These are phyloP conservation scores for Yamadazyma olivae DNA, from an alignment of 805 yeast genomes.

Conservation along the genomic window DNA sequence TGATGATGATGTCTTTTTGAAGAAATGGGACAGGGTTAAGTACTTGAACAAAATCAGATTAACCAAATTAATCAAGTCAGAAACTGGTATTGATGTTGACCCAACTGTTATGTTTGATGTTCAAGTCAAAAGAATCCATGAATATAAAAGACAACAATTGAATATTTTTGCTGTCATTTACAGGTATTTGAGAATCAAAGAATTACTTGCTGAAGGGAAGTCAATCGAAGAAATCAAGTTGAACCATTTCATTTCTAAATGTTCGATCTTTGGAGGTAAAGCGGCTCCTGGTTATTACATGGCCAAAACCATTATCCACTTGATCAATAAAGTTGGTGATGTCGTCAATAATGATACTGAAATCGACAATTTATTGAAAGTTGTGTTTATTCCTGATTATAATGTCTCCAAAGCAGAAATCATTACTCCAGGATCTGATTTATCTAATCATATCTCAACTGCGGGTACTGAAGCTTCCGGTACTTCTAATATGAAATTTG, in stretches of 20 bases:
- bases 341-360: slow-evolving; percentile 79
- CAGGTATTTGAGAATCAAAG: slow-evolving; percentile 76
- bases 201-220: slow-evolving; percentile 50
- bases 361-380: slow-evolving; percentile 74
- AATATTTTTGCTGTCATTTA: slow-evolving; percentile 86
- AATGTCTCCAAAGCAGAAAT: slow-evolving; percentile 93
- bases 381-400: slow-evolving; percentile 86
- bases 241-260: slow-evolving; percentile 67
- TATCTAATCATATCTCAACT: slow-evolving; percentile 91
- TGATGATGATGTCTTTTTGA: slow-evolving; percentile 66
- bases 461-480: slow-evolving; percentile 98
- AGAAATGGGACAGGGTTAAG: slow-evolving; percentile 71
- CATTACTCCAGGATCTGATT: slow-evolving; percentile 84
- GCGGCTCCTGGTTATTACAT: slow-evolving; percentile 98
- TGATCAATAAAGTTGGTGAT: slow-evolving; percentile 76
- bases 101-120: slow-evolving; percentile 78
- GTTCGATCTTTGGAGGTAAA: slow-evolving; percentile 86
- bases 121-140: slow-evolving; percentile 94
- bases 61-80: slow-evolving; percentile 61
- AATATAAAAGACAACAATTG: slow-evolving; percentile 92
- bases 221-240: slow-evolving; percentile 50
- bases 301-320: slow-evolving; percentile 87
- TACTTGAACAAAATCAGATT: slow-evolving; percentile 63
- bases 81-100: slow-evolving; percentile 66
- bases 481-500: slow-evolving; percentile 94